Evolutionary conservation across 2,329 filamentous ascomycete genomes (phyloP), one percentile per base, ranked within the genome.

Genomic region (Delphinella strobiligena): DNA sequence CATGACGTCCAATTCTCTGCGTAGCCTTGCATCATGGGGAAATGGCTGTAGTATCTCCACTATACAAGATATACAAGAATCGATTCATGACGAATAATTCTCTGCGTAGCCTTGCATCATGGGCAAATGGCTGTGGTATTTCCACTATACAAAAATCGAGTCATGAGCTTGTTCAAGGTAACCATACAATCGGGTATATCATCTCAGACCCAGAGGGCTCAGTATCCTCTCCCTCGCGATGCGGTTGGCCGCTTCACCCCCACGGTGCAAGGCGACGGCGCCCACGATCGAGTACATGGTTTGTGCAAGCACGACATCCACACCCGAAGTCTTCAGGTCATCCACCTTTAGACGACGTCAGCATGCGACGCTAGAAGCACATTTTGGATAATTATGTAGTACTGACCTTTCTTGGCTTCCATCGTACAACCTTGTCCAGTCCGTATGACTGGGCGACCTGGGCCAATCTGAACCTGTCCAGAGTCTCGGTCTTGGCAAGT

Each of bases 261-360:
- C 91, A 50, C 82, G 78, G 60, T 95, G 86, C 54, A 98, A 66
- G n/a, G 86, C 80, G 38, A 98, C 62, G 9, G 91, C 91, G 16
- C 91, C 91, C 33, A 96, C 66, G 40, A 98, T 81, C 34, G 88
- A 85, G 57, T 87, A 85, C 40, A 98, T 53, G 3, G 85, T 76
- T 45, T 86, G 79, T 36, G 81, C 75, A 40, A 93, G 66, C 17
- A 96, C 79, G 3, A 79, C 68, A 18, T 84, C 74, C 19, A 82
- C 61, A 49, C 91, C 91, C 0, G 86, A 94, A 14, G 67, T 64
- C 37, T 72, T 59, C 39, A 93, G 69, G 51, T 87, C 79, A 45
- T 79, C 67, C 16, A 78, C 72, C 73, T 79, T 38, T 31, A 10
- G 8, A 11, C 34, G 7, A 9, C 7, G 31, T 17, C 31, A 33